Conservation (phyloP, 345 rosid species). For the Xanthoceras sorbifolium region DNA sequence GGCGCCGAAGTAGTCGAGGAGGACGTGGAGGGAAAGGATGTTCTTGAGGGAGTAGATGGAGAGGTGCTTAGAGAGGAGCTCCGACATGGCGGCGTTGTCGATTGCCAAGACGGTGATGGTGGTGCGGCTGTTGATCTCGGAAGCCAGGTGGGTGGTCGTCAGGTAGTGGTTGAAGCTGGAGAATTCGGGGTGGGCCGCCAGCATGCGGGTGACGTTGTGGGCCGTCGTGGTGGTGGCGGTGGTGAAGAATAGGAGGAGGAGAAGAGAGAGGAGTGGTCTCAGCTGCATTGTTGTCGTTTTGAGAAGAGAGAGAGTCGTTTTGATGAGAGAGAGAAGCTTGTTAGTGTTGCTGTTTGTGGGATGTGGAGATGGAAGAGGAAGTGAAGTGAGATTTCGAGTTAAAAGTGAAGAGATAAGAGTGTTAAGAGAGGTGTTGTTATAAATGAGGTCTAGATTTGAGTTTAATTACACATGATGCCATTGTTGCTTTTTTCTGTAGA, state of each 20-base stretch:
- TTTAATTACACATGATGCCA: conserved; percentile 27
- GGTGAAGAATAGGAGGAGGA: conserved; percentile 29
- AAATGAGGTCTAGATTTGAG: conserved; percentile 8
- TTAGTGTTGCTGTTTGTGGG: neutral
- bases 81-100: conserved; percentile 77
- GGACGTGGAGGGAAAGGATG: conserved; percentile 89
- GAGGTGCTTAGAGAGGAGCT: conserved; percentile 58
- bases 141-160: conserved; percentile 76
- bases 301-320: neutral
- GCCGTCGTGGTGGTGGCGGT: conserved; percentile 35
- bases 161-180: conserved; percentile 92
- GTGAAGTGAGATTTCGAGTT: neutral
- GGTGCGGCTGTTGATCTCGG: conserved; percentile 75
- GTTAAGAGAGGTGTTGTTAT: neutral
- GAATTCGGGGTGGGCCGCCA: conserved; percentile 67
- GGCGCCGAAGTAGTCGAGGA: conserved; percentile 90
- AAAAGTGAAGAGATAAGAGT: neutral
- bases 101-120: conserved; percentile 91
- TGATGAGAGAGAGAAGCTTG: neutral
- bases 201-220: conserved; percentile 77
- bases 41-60: conserved; percentile 69
- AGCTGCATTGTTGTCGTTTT: conserved; percentile 37
- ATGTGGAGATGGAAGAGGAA: neutral
- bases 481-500: neutral
- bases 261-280: conserved; percentile 12